Percentiles rank a stretch among this genome's conserved stretches.
These are phyloP conservation scores for Strigomonas galati DNA, from an alignment of 208 protist genomes.

Conservation along the genomic window DNA sequence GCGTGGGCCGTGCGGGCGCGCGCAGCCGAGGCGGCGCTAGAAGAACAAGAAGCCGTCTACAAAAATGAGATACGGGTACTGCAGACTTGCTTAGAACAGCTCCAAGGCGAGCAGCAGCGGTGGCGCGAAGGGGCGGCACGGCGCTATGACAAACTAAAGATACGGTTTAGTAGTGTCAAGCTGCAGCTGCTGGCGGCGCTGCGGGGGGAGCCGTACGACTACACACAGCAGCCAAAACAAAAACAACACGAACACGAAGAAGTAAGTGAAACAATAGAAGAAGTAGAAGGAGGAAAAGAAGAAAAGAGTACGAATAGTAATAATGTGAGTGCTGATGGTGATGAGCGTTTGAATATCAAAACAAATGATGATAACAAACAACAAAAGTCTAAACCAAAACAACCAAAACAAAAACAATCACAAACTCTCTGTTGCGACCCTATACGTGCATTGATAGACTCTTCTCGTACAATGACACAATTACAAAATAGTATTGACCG, in stretches of 20 bases:
- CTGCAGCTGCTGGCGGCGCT: neutral
- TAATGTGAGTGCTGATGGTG: neutral
- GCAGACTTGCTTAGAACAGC: neutral
- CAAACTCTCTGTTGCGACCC: too few relatives aligned
- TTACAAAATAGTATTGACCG: too few relatives aligned
- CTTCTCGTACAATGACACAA: too few relatives aligned
- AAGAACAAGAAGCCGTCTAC: neutral
- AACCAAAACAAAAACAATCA: too few relatives aligned
- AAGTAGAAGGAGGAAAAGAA: conserved; percentile 7
- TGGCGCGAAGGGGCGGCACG: neutral
- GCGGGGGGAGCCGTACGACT: neutral
- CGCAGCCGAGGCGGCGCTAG: neutral
- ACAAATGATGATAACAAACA: neutral
- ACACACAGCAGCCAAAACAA: neutral
- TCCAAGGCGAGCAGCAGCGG: conserved; percentile 7
- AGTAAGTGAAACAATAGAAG: conserved; percentile 14
- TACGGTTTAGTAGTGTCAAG: neutral
- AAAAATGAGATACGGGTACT: neutral
- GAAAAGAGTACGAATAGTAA: neutral
- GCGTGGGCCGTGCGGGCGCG: neutral
- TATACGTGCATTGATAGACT: too few relatives aligned
- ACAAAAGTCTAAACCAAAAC: too few relatives aligned
- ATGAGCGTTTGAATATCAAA: neutral
- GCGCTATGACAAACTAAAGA: neutral
- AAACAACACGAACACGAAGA: neutral